Evolutionary conservation across 2,329 filamentous ascomycete species (phyloP), one percentile per base, ranked within the genome.

Genomic region (Pseudocercospora crystallina): DNA sequence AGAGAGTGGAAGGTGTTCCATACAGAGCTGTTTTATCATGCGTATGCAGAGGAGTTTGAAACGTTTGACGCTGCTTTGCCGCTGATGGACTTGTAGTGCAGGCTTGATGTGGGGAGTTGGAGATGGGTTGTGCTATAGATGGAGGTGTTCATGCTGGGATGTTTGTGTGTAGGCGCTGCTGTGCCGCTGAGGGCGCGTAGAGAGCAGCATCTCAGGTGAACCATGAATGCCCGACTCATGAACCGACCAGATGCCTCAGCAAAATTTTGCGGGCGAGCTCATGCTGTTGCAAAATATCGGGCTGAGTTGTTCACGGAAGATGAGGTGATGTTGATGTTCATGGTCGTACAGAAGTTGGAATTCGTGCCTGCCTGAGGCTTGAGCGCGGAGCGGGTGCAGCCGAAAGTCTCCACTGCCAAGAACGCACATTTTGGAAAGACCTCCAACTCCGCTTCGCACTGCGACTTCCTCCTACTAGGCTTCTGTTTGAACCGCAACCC

Each of bases 141-240:
- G 20, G 20, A 26, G 20, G 20, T 7, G 7, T 26, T 26, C 4
- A 26, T 26, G 13, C 40, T n/a, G 41, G 44, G 15, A 36, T 30
- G 26, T 32, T 13, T 36, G 10, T 41, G 33, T 49, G 40, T 15
- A 55, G 49, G 43, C 53, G 53, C 48, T 55, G 49, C 53, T 59
- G 56, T 59, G 56, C 56, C 53, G 43, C 45, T 54, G 35, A 17
- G 36, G 34, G 38, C 42, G 51, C 47, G 40, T 54, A 44, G 31
- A 34, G 38, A 8, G 33, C 15, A 26, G 31, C 41, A 29, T 10
- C 35, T 15, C 2, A 29, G 39, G 31, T 42, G 45, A 38, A 47
- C 30, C 37, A 34, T 17, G 20, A 29, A 17, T 43, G 43, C 29
- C 38, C 33, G 46, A 17, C 26, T 49, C 34, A 30, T 37, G 39